Conservation (phyloP, 2,329 filamentous ascomycete species). For the Colletotrichum sp. region DNA sequence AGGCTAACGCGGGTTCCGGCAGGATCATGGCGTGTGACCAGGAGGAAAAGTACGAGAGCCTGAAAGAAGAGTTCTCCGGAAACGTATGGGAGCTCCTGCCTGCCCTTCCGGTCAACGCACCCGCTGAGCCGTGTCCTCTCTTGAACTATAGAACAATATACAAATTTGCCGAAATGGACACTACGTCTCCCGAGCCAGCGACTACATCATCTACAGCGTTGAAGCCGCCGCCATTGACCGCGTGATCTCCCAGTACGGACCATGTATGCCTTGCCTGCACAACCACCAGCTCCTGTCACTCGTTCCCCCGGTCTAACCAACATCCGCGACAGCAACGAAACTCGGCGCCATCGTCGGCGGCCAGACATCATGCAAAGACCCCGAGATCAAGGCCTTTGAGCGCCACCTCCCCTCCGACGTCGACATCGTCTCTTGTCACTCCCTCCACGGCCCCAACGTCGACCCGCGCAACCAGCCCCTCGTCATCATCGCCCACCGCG, state of each 20-base stretch:
- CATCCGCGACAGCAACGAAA: slow-evolving; percentile 78
- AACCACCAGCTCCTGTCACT: neutral
- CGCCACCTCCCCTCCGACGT: slow-evolving; percentile 86
- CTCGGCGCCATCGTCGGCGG: slow-evolving; percentile 94
- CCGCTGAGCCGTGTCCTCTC: slow-evolving; percentile 14
- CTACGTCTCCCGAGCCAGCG: slow-evolving; percentile 92
- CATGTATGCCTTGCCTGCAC: slow-evolving; percentile 66
- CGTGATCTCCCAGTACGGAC: slow-evolving; percentile 88
- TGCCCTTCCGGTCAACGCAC: slow-evolving; percentile 2
- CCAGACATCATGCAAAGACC: slow-evolving; percentile 97
- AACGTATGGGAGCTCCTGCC: slow-evolving; percentile 66
- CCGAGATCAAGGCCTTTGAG: slow-evolving; percentile 94
- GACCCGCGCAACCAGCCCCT: slow-evolving; percentile 89
- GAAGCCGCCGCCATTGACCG: slow-evolving; percentile 89
- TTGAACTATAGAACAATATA: slow-evolving; percentile 67
- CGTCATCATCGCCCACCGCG: slow-evolving; percentile 92
- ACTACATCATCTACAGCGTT: slow-evolving; percentile 99
- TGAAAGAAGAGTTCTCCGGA: slow-evolving; percentile 82
- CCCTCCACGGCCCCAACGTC: slow-evolving; percentile 90
- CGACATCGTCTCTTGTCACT: slow-evolving; percentile 95
- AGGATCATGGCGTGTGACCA: slow-evolving; percentile 96
- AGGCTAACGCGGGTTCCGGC: slow-evolving; percentile 13
- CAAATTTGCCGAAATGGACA: slow-evolving; percentile 94
- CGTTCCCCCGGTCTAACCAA: neutral
- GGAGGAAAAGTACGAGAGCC: slow-evolving; percentile 83